A percentile compares a stretch with the other conserved stretches of the same genome.
phyloP scores from a whole-genome alignment of 2,329 filamentous ascomycete genomes.

The Tolypocladium guangdongense region DNA sequence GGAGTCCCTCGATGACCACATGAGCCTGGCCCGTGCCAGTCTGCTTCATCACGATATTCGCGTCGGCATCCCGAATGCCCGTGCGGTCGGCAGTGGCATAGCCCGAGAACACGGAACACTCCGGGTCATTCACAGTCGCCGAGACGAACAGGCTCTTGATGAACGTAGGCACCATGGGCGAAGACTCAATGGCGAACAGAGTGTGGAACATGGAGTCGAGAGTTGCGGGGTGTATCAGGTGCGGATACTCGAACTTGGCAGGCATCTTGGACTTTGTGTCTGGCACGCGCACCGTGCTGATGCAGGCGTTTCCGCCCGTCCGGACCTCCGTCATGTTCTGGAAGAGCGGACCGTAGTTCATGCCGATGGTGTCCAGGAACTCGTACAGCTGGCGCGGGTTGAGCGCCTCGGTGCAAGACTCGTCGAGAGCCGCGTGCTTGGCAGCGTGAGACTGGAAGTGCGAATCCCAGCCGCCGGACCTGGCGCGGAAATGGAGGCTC shows the following conservation, averaged over 20 bases:
- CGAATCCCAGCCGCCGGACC: conserved; percentile 7
- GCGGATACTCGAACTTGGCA: conserved; percentile 37
- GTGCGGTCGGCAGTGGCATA: conserved; percentile 25
- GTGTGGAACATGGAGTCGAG: conserved; percentile 46
- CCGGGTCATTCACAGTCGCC: conserved; percentile 19
- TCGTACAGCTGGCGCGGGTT: conserved; percentile 38
- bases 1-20: conserved; percentile 34
- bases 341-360: conserved; percentile 40
- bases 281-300: conserved; percentile 30
- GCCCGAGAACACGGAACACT: conserved; percentile 26
- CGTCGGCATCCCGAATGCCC: conserved; percentile 27
- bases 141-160: conserved; percentile 37
- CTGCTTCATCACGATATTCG: conserved; percentile 32
- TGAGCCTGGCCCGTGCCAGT: conserved; percentile 18
- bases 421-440: conserved; percentile 12
- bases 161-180: conserved; percentile 38
- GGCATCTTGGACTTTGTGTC: conserved; percentile 44
- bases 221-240: conserved; percentile 47
- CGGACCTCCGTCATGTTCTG: conserved; percentile 31
- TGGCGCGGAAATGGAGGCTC: conserved; percentile 16
- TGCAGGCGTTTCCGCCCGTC: conserved; percentile 21
- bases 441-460: conserved; percentile 10
- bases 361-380: conserved; percentile 35
- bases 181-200: conserved; percentile 31
- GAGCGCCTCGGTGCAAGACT: conserved; percentile 20